These are phyloP conservation scores for Boletus coccyginus DNA, from an alignment of 768 basidiomycete species.

Conservation along the genomic window DNA sequence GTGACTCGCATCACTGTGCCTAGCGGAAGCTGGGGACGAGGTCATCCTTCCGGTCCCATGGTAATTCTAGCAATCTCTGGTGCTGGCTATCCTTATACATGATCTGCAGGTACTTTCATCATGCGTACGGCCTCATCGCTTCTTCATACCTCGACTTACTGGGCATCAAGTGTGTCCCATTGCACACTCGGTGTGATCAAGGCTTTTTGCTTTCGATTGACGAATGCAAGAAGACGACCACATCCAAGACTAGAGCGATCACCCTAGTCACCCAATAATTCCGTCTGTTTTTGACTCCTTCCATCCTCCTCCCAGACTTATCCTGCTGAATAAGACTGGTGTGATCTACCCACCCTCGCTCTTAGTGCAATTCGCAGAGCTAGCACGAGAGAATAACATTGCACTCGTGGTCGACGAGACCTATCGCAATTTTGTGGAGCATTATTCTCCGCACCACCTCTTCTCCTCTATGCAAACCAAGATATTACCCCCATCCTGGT, in stretches of 20 bases:
- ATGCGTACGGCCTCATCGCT: slow-evolving; percentile 39
- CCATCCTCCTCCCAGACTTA: not conserved
- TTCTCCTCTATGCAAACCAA: slow-evolving; percentile 36
- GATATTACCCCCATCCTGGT: slow-evolving; percentile 16
- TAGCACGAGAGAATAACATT: slow-evolving; percentile 52
- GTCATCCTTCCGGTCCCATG: slow-evolving; percentile 72
- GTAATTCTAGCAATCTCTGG: slow-evolving; percentile 31
- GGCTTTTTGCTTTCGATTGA: slow-evolving; percentile 61
- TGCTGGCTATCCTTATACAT: not conserved
- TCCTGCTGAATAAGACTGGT: slow-evolving; percentile 49
- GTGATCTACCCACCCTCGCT: slow-evolving; percentile 59
- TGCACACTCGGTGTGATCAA: slow-evolving; percentile 47
- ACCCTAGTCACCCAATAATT: slow-evolving; percentile 76
- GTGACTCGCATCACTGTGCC: slow-evolving; percentile 32
- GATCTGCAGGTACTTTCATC: slow-evolving; percentile 60
- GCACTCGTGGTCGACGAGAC: slow-evolving; percentile 86
- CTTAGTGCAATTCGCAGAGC: slow-evolving; percentile 53
- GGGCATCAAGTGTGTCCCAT: slow-evolving; percentile 53
- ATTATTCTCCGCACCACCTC: slow-evolving; percentile 51
- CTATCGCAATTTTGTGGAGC: slow-evolving; percentile 76
- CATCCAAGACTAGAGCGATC: slow-evolving; percentile 61
- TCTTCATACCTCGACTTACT: slow-evolving; percentile 28
- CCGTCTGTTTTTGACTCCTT: slow-evolving; percentile 37
- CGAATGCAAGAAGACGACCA: slow-evolving; percentile 51
- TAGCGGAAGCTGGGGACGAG: slow-evolving; percentile 71